phyloP scores from a whole-genome alignment of 495 filamentous ascomycete species.

The Viridothelium virens region DNA sequence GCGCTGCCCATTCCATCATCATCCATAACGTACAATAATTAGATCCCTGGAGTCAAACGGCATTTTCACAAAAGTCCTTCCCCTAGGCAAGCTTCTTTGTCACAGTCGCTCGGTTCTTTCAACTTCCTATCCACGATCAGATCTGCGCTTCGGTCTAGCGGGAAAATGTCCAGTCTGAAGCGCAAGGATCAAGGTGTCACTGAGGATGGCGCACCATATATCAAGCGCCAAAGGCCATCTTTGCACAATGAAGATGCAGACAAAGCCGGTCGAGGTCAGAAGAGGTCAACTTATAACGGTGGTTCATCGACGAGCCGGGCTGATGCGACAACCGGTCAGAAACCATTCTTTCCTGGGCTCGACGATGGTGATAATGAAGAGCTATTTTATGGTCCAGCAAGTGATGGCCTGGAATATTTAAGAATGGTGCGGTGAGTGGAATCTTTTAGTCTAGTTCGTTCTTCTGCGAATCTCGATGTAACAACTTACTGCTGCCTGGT shows the following conservation, averaged over 20 bases:
- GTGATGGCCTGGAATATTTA: slow-evolving; percentile 5
- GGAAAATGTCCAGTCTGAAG: background rate
- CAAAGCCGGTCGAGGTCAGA: background rate
- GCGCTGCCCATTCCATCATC: background rate
- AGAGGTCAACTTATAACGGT: background rate
- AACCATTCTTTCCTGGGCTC: background rate
- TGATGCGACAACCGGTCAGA: background rate
- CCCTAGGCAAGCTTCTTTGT: background rate
- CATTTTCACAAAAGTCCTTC: background rate
- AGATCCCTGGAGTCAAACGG: too few species aligned
- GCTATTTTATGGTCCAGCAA: background rate
- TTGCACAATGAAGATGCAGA: background rate
- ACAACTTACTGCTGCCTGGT: background rate
- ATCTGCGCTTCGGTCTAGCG: background rate
- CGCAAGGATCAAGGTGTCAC: slow-evolving; percentile 4
- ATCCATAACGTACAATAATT: too few species aligned
- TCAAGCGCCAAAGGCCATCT: background rate
- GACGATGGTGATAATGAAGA: slow-evolving; percentile 1
- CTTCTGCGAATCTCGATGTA: background rate
- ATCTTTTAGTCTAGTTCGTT: background rate
- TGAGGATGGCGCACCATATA: background rate
- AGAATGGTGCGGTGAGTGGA: slow-evolving; percentile 2
- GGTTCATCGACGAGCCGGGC: background rate
- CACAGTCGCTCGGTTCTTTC: background rate
- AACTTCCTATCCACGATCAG: background rate